Evolutionary conservation across 176 grass and related monocot species (phyloP).

Genomic region (Eragrostis curvula): DNA sequence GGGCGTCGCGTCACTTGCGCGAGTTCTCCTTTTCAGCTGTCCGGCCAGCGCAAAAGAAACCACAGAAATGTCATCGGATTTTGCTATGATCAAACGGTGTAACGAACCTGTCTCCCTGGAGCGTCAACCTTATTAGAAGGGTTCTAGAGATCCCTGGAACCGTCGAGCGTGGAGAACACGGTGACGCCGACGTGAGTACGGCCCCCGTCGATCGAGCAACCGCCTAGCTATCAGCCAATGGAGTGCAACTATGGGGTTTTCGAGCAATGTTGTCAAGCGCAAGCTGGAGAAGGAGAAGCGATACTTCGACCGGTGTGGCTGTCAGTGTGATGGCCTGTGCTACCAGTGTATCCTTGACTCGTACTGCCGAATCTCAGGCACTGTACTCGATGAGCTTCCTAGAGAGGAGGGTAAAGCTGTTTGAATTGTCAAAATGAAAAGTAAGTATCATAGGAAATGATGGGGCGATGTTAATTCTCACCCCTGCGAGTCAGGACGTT

Average conservation of each 20-base stretch:
- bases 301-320: not conserved
- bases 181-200: slow-evolving; percentile 26
- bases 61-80: not conserved
- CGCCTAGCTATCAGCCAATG: not conserved
- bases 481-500: not conserved
- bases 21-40: slow-evolving; percentile 28
- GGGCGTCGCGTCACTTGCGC: not conserved
- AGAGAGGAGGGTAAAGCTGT: not conserved
- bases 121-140: not conserved
- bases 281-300: not conserved
- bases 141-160: slow-evolving; percentile 31
- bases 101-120: not conserved
- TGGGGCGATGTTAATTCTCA: too few species aligned
- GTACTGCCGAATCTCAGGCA: not conserved
- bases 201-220: slow-evolving; percentile 4
- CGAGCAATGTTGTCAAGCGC: not conserved
- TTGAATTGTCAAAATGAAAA: not conserved
- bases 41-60: not conserved
- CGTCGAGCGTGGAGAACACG: not conserved
- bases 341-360: not conserved
- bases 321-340: not conserved
- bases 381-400: not conserved
- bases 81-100: not conserved
- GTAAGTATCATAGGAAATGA: too few species aligned
- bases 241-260: not conserved